A percentile compares a stretch with the other conserved stretches of the same genome.
These are phyloP conservation scores for Colletotrichum somersetense DNA, from an alignment of 2,329 filamentous ascomycete species.

Conservation along the genomic window DNA sequence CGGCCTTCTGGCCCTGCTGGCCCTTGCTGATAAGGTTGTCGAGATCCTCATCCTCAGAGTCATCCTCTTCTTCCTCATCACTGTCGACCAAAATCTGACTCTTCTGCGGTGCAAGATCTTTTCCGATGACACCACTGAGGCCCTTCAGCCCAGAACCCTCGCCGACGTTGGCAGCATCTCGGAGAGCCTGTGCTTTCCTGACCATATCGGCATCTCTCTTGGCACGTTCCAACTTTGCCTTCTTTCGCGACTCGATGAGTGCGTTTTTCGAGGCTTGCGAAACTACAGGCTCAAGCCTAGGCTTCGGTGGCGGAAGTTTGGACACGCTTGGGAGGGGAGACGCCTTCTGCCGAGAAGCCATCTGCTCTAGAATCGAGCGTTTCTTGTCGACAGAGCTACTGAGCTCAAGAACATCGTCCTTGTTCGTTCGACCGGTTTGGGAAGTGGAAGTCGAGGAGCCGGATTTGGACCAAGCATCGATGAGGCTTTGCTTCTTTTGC, in stretches of 20 bases:
- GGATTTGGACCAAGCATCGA: conserved; percentile 74
- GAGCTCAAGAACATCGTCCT: conserved; percentile 62
- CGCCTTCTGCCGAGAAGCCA: conserved; percentile 54
- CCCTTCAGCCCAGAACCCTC: conserved; percentile 84
- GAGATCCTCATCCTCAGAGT: conserved; percentile 66
- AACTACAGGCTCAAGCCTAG: conserved; percentile 33
- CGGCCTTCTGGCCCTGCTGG: conserved; percentile 61
- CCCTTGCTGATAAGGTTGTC: conserved; percentile 62
- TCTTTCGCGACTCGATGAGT: conserved; percentile 47
- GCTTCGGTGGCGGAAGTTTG: conserved; percentile 31
- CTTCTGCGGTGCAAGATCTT: conserved; percentile 80
- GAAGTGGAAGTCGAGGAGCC: conserved; percentile 48
- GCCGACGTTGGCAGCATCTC: conserved; percentile 70
- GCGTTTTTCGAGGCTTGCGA: conserved; percentile 37
- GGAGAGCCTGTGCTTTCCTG: conserved; percentile 74
- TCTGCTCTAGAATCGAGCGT: conserved; percentile 59
- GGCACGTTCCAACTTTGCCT: conserved; percentile 72
- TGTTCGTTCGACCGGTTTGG: conserved; percentile 53
- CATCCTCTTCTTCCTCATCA: conserved; percentile 73
- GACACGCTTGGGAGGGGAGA: conserved; percentile 16
- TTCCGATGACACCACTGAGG: conserved; percentile 77
- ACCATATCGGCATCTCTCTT: conserved; percentile 79
- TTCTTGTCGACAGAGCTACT: conserved; percentile 61
- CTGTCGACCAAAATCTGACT: conserved; percentile 93
- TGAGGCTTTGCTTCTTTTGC: conserved; percentile 68